Base-by-base conservation (phyloP, 352 stramenopile genomes). In the Hyaloperonospora arabidopsidis region DNA sequence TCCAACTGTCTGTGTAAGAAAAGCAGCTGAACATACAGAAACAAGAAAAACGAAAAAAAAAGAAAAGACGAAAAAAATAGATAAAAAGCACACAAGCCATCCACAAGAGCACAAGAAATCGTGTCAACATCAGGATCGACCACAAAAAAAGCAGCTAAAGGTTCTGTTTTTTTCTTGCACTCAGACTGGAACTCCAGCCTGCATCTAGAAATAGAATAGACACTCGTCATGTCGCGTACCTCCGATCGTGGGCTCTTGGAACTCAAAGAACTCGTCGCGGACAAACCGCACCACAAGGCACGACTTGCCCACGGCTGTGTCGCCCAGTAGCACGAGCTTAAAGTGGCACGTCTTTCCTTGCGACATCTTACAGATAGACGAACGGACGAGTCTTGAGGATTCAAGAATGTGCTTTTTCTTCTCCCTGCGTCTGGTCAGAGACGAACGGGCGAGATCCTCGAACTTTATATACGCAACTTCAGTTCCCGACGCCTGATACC, bases 211-310 rank as follows among this genome's bases (percentile, higher is more conserved):
- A 44, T 18, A 44, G 10, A 8, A 44, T 12, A 41, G 11, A 41
- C 15, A 41, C 4, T 41, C n/a, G 19, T 45, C 40, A 25, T 19
- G 15, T 25, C 15, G 52, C 63, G 15, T 68, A 96, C 85, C 87
- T 78, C 87, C 89, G 64, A 98, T 98, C 36, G 95, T 98, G 22
- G 93, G 90, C 74, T 98, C 95, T 68, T 99, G 96, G 68, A 99
- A 99, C 77, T 99, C 96, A 67, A 99, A 99, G 76, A 99, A 99
- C 70, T 99, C 96, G 74, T 99, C 96, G 55, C 96, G 78, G 21
- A 99, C 97, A 66, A 99, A 99, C 52, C 97, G 83, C 52, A 99
- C 96, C 47, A 99, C 97, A 6, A 99, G 81, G 83, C 96, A 99
- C 4, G 97, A 99, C 69, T 99, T 99, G 45, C 97, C 97, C 18